Evolutionary conservation across 179 eudicot species (phyloP).

Genomic region (Vitellaria paradoxa): DNA sequence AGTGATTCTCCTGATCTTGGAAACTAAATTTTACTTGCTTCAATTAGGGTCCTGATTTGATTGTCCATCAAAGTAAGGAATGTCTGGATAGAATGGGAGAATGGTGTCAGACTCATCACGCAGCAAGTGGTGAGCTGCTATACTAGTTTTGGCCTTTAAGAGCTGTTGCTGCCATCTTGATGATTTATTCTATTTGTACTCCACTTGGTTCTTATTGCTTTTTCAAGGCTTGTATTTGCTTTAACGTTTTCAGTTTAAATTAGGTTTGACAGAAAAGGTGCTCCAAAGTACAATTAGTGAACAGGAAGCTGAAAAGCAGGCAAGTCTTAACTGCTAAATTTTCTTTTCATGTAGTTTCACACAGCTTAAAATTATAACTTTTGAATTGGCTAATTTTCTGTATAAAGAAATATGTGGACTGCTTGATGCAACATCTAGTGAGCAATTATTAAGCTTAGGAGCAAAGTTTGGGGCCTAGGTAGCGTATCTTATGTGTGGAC

Average conservation of each 20-base stretch:
- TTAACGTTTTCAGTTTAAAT: constrained; percentile 13
- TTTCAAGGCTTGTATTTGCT: not conserved
- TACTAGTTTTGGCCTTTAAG: not conserved
- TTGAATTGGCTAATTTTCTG: no score
- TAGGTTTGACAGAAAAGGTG: constrained; percentile 81
- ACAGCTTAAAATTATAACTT: no score
- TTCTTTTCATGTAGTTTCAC: not conserved
- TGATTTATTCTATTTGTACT: constrained; percentile 2
- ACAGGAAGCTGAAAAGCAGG: constrained; percentile 88
- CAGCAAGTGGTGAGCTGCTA: constrained; percentile 72
- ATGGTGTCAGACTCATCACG: constrained; percentile 89
- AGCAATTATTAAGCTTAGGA: not conserved
- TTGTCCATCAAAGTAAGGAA: constrained; percentile 77
- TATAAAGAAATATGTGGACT: no score
- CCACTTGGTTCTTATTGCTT: not conserved
- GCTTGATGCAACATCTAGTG: not conserved
- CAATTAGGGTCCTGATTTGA: constrained; percentile 79
- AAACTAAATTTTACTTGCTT: not conserved
- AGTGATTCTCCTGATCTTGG: constrained; percentile 4
- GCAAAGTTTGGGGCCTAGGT: not conserved
- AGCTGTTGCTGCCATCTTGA: not conserved
- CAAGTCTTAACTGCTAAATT: constrained; percentile 13
- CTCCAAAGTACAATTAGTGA: constrained; percentile 64
- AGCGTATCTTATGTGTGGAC: not conserved
- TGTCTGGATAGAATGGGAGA: constrained; percentile 82